These are phyloP conservation scores for Marasmius tenuissimus DNA, from an alignment of 1,284 basidiomycete species.

Conservation along the genomic window DNA sequence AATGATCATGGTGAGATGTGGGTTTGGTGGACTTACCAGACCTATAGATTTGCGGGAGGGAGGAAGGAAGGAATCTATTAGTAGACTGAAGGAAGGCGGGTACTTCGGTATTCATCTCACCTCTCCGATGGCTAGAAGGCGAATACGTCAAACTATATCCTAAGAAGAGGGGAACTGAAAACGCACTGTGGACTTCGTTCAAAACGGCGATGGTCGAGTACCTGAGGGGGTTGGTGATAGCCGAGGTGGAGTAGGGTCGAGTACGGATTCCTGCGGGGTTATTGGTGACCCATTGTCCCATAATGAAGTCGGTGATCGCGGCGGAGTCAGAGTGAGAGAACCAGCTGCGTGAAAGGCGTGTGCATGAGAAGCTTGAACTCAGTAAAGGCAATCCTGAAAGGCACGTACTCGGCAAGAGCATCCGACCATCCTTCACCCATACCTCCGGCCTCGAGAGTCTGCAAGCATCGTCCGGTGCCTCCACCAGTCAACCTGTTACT, in stretches of 20 bases:
- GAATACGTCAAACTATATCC: background rate
- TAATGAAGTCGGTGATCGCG: slow-evolving; percentile 36
- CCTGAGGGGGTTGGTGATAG: slow-evolving; percentile 35
- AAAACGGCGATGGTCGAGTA: slow-evolving; percentile 37
- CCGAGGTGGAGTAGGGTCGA: slow-evolving; percentile 40
- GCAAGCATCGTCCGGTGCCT: slow-evolving; percentile 50
- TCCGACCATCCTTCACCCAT: slow-evolving; percentile 59
- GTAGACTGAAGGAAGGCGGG: slow-evolving; percentile 4
- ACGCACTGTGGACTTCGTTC: slow-evolving; percentile 36
- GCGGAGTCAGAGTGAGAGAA: slow-evolving; percentile 30
- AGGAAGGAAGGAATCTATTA: background rate
- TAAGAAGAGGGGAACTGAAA: too few species aligned
- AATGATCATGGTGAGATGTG: slow-evolving; percentile 20
- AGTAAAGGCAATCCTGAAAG: background rate
- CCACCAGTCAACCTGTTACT: slow-evolving; percentile 39
- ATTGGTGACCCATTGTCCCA: slow-evolving; percentile 37
- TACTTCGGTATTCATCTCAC: background rate
- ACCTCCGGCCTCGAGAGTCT: slow-evolving; percentile 48
- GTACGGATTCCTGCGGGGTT: slow-evolving; percentile 32
- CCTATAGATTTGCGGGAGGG: background rate
- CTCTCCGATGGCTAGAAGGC: slow-evolving; percentile 15
- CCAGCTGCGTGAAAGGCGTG: slow-evolving; percentile 27
- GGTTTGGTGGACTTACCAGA: background rate
- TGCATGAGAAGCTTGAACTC: background rate
- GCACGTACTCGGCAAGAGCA: slow-evolving; percentile 47